phyloP scores from a whole-genome alignment of 331 rosid species.

The Erythrophleum ivorense region DNA sequence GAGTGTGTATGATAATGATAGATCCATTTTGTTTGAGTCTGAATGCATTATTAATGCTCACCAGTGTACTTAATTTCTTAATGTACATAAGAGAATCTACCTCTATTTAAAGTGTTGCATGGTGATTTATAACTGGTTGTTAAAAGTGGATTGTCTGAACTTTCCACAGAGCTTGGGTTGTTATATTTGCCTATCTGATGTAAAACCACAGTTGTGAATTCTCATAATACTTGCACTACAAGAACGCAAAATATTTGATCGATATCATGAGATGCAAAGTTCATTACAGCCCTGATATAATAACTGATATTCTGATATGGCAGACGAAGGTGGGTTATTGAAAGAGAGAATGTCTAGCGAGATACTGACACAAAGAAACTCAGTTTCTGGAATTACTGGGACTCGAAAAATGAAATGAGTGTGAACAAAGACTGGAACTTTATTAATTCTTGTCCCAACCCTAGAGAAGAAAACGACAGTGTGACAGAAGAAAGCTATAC shows the following conservation, averaged over 20 bases:
- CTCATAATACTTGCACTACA: background rate
- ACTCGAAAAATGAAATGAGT: slow-evolving; percentile 27
- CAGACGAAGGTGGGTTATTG: slow-evolving; percentile 8
- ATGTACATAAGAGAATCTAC: too few species aligned
- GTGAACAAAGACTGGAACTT: slow-evolving; percentile 35
- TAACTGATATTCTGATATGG: slow-evolving; percentile 17
- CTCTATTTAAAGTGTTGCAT: too few species aligned
- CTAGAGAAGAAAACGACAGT: slow-evolving; percentile 9
- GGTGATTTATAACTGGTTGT: too few species aligned
- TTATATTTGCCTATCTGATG: slow-evolving; percentile 6
- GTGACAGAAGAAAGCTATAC: slow-evolving; percentile 38
- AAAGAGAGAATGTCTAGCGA: slow-evolving; percentile 4
- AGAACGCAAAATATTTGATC: background rate
- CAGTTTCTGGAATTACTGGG: slow-evolving; percentile 9
- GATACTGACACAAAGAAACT: slow-evolving; percentile 12
- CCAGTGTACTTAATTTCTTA: too few species aligned
- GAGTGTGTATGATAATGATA: too few species aligned
- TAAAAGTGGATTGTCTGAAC: background rate
- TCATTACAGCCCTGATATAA: background rate
- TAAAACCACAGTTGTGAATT: background rate
- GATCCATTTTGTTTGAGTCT: too few species aligned
- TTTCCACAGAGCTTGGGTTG: background rate
- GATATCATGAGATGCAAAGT: background rate
- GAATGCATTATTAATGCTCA: too few species aligned
- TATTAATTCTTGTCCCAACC: background rate